phyloP scores from a whole-genome alignment of 192 early-diverging fungal genomes.

The Entomortierella beljakovae region DNA sequence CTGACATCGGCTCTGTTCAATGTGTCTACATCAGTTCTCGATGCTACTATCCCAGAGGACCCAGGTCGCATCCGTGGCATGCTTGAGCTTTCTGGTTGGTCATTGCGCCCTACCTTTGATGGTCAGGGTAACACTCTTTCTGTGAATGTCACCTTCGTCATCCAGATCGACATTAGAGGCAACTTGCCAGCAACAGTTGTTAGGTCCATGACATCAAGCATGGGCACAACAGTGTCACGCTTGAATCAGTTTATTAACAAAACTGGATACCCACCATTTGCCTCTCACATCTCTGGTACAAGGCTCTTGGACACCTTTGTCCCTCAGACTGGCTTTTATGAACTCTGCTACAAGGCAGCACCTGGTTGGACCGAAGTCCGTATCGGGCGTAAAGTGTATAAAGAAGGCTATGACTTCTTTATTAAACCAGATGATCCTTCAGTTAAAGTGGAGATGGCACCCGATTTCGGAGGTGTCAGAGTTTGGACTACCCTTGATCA shows the following conservation, averaged over 20 bases:
- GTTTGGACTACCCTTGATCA: slow-evolving; percentile 52
- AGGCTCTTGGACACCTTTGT: slow-evolving; percentile 57
- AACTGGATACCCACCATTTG: slow-evolving; percentile 66
- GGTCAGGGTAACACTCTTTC: slow-evolving; percentile 50
- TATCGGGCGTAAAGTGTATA: slow-evolving; percentile 53
- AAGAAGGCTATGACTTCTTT: slow-evolving; percentile 58
- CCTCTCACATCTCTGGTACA: slow-evolving; percentile 60
- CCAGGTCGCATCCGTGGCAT: slow-evolving; percentile 57
- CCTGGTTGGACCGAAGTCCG: slow-evolving; percentile 63
- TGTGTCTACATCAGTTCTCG: slow-evolving; percentile 60
- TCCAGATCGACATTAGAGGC: slow-evolving; percentile 64
- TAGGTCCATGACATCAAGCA: slow-evolving; percentile 56
- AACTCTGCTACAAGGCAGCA: slow-evolving; percentile 56
- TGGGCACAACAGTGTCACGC: slow-evolving; percentile 56
- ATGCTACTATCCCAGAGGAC: slow-evolving; percentile 58
- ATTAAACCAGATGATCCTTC: slow-evolving; percentile 55
- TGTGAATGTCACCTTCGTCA: slow-evolving; percentile 58
- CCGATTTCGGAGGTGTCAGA: slow-evolving; percentile 52
- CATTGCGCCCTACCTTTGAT: slow-evolving; percentile 60
- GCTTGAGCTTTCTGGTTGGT: slow-evolving; percentile 63
- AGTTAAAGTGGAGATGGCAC: slow-evolving; percentile 42
- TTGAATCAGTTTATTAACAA: slow-evolving; percentile 59
- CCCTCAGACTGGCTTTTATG: slow-evolving; percentile 45
- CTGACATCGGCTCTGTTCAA: slow-evolving; percentile 56
- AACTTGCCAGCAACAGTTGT: slow-evolving; percentile 55